Evolutionary conservation across 345 rosid genomes (phyloP).

Genomic region (Brassica incana): DNA sequence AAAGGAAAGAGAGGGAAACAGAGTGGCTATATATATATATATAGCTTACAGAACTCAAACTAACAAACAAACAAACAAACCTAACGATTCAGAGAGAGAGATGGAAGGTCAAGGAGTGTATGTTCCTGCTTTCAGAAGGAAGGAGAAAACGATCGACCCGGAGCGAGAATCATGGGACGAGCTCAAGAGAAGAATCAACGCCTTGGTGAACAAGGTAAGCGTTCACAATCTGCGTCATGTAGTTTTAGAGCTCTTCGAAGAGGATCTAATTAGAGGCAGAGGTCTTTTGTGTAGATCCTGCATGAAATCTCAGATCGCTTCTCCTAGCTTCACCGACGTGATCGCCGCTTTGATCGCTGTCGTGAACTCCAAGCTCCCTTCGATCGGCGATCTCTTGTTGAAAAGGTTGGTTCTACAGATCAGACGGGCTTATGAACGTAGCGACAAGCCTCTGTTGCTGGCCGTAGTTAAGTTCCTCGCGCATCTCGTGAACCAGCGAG

Average conservation of each 20-base stretch:
- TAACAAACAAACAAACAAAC: neutral
- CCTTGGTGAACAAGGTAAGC: constrained; percentile 64
- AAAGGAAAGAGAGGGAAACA: neutral
- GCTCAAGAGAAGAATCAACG: constrained; percentile 52
- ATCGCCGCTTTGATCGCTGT: constrained; percentile 64
- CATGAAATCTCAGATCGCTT: constrained; percentile 76
- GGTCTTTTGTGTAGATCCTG: constrained; percentile 83
- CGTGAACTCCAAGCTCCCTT: constrained; percentile 63
- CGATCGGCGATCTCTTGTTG: constrained; percentile 59
- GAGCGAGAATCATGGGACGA: constrained; percentile 21
- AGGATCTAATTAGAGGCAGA: constrained; percentile 69
- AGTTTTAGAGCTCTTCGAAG: constrained; percentile 53
- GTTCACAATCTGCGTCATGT: constrained; percentile 57
- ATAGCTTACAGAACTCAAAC: neutral
- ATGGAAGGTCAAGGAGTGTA: constrained; percentile 1
- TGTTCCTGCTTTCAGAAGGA: constrained; percentile 15
- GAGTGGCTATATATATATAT: neutral
- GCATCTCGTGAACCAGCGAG: constrained; percentile 74
- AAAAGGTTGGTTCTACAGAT: constrained; percentile 63
- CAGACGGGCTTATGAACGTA: constrained; percentile 60
- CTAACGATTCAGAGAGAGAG: neutral
- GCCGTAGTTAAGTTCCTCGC: constrained; percentile 71
- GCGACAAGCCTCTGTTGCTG: constrained; percentile 63
- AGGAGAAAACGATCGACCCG: neutral
- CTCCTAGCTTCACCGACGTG: constrained; percentile 60